Percentiles rank a stretch among this genome's conserved stretches.
These are phyloP conservation scores for Skeletonema marinoi DNA, from an alignment of 108 stramenopile genomes.

Conservation along the genomic window DNA sequence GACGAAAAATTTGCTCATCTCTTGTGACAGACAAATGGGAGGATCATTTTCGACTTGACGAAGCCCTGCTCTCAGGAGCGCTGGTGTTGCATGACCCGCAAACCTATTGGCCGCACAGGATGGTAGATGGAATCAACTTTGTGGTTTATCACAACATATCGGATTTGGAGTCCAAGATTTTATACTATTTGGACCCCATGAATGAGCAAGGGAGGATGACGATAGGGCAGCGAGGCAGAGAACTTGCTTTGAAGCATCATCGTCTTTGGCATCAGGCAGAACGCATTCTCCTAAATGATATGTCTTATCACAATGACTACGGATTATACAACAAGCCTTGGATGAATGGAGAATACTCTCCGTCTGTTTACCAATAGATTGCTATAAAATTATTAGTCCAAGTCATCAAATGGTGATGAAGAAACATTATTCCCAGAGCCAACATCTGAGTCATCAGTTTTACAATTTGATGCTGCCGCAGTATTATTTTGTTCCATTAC, in stretches of 20 bases:
- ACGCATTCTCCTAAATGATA: neutral
- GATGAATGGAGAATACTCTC: neutral
- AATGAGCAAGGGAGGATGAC: neutral
- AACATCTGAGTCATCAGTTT: neutral
- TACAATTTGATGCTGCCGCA: neutral
- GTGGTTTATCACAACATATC: slow-evolving; percentile 47
- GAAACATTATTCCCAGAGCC: neutral
- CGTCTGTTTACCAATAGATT: neutral
- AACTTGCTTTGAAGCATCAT: neutral
- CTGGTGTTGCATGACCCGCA: slow-evolving; percentile 64
- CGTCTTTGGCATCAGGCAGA: neutral
- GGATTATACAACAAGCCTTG: neutral
- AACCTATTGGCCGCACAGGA: slow-evolving; percentile 41
- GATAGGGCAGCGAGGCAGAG: slow-evolving; percentile 1
- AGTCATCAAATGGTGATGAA: slow-evolving; percentile 8
- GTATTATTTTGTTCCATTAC: neutral
- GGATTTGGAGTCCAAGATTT: slow-evolving; percentile 29
- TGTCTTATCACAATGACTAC: neutral
- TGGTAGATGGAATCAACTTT: slow-evolving; percentile 41
- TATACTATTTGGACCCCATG: neutral
- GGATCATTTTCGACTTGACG: slow-evolving; percentile 66
- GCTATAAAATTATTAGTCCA: slow-evolving; percentile 1
- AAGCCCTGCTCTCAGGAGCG: slow-evolving; percentile 63
- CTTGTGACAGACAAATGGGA: slow-evolving; percentile 62
- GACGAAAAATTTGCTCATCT: neutral